Evolutionary conservation across 345 rosid species (phyloP), one percentile per base, ranked within the genome.

Genomic region (Gossypium arboreum): DNA sequence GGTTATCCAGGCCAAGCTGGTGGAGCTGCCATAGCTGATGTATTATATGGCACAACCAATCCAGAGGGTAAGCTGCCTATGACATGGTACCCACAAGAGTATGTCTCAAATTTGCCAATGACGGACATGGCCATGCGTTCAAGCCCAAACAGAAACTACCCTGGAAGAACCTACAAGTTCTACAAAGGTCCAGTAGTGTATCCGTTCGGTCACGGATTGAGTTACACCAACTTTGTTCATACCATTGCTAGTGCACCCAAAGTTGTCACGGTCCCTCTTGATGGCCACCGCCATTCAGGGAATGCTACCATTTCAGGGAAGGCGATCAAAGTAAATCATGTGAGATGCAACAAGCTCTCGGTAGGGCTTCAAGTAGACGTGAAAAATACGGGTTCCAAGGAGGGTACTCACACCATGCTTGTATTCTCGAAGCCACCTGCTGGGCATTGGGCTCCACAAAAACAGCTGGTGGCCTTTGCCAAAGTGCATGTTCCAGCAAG

Each of bases 1-100:
- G 98, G 98, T 27, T 94, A 94, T 80, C 98, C 98, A 0, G 98
- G 98, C 50, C 94, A 94, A 62, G 91, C 87, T 39, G 98, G 98
- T 3, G 98, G 98, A 2, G 72, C 81, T 2, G 98, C 98, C n/a
- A 85, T 94, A 11, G 95, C 92, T 8, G 95, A 94, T 81, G 77
- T 91, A 13, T 73, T 94, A 68, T 94, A 85, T 43, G 98, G 98
- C 44, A 67, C 81, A 0, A 80, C 85, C 27, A 94, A 92, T 72
- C 97, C 98, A 70, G 93, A 92, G 54, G 99, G 99, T 1, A 93
- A 87, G 73, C 73, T 95, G 39, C 99, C 99, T 2, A 81, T 93
- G 90, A 95, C 99, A 3, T 93, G 97, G 96, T 93, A 95, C 74
- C 98, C 96, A 4, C 90, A 91, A 68, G 92, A 85, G 0, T 94